A percentile compares a stretch with the other conserved stretches of the same genome.
These are phyloP conservation scores for Botrytis deweyae DNA, from an alignment of 2,329 filamentous ascomycete species.

Conservation along the genomic window DNA sequence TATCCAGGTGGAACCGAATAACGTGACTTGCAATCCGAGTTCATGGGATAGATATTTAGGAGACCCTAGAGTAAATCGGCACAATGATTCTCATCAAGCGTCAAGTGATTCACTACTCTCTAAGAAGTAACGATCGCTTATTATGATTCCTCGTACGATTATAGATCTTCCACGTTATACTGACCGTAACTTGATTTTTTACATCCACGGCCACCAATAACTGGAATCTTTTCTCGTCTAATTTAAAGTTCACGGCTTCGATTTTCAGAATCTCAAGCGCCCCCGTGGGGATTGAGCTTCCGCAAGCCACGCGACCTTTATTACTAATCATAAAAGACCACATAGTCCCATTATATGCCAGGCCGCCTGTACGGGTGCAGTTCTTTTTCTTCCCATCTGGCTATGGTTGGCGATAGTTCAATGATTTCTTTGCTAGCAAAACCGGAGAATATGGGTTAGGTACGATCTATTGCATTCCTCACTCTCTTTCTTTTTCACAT, in stretches of 20 bases:
- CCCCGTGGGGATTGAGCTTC: too few species aligned
- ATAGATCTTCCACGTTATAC: neutral
- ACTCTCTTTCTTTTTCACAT: neutral
- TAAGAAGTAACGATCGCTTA: neutral
- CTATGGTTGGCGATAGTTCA: neutral
- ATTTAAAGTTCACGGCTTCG: too few species aligned
- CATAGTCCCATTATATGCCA: fast-evolving
- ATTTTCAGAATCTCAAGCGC: too few species aligned
- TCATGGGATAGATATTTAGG: neutral
- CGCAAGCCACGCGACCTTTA: too few species aligned
- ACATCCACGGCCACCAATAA: neutral
- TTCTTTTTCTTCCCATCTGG: neutral
- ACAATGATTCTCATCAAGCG: neutral
- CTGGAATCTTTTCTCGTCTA: neutral
- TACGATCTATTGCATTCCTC: neutral
- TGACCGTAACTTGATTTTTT: neutral
- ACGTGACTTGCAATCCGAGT: neutral
- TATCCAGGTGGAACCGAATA: neutral
- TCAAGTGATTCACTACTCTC: neutral
- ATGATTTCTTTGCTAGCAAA: neutral
- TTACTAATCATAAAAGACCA: neutral
- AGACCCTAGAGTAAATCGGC: neutral
- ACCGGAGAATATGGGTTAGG: fast-evolving
- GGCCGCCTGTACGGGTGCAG: neutral
- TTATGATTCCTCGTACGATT: neutral